phyloP scores from a whole-genome alignment of 345 rosid species.

The Cochlearia excelsa region DNA sequence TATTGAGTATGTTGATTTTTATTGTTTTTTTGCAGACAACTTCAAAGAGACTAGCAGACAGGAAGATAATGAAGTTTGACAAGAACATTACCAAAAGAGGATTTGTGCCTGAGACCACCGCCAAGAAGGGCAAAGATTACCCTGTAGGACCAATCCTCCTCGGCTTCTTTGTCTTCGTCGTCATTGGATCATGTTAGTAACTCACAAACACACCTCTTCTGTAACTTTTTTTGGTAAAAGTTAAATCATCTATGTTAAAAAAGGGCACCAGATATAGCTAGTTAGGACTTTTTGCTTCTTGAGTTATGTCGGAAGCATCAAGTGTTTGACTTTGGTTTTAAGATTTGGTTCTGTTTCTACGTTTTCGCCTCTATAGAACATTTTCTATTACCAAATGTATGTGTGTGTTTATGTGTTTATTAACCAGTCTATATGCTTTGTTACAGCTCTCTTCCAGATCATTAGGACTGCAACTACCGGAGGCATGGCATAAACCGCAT shows the following conservation, averaged over 20 bases:
- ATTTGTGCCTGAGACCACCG: constrained; percentile 71
- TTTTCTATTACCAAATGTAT: background rate
- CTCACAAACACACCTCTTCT: background rate
- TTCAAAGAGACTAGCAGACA: constrained; percentile 77
- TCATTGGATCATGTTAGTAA: constrained; percentile 85
- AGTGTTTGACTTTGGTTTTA: background rate
- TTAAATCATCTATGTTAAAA: background rate
- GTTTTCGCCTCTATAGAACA: too few species aligned
- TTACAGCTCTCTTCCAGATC: constrained; percentile 91
- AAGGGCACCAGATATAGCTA: background rate
- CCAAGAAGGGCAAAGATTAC: constrained; percentile 82
- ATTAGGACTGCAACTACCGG: constrained; percentile 82
- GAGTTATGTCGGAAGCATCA: background rate
- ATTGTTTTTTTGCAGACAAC: constrained; percentile 56
- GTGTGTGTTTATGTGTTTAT: background rate
- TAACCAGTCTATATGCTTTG: constrained; percentile 8
- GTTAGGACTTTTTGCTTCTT: constrained; percentile 4
- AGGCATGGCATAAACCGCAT: constrained; percentile 50
- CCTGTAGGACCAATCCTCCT: constrained; percentile 92
- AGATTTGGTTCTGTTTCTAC: background rate
- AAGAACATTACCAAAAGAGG: constrained; percentile 90
- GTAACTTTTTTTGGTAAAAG: background rate
- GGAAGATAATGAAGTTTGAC: constrained; percentile 77
- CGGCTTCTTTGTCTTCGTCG: constrained; percentile 90
- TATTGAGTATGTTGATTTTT: background rate